Evolutionary conservation across 352 stramenopile species (phyloP).

Genomic region (Phytopythium delawarense): DNA sequence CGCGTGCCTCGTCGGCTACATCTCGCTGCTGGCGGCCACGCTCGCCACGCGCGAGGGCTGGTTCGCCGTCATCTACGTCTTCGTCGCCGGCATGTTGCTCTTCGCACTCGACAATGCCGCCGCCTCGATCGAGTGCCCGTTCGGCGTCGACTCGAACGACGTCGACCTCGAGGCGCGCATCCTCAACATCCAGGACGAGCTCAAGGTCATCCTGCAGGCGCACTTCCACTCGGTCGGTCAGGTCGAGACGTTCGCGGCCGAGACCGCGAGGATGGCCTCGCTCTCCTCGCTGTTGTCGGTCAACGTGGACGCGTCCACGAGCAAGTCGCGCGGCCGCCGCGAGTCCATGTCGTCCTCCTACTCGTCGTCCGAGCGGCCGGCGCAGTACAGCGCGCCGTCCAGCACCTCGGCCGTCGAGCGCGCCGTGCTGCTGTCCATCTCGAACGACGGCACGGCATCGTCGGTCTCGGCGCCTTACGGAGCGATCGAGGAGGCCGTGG

Average conservation of each 20-base stretch:
- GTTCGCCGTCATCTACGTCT: constrained; percentile 26
- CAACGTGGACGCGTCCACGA: constrained; percentile 23
- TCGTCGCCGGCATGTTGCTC: constrained; percentile 35
- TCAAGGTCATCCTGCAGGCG: constrained; percentile 46
- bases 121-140: constrained; percentile 46
- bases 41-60: constrained; percentile 15
- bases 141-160: constrained; percentile 30
- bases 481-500: constrained; percentile 28
- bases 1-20: constrained; percentile 33
- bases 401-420: constrained; percentile 32
- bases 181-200: constrained; percentile 46
- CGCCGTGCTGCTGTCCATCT: constrained; percentile 30
- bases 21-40: constrained; percentile 30
- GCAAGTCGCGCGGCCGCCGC: constrained; percentile 20
- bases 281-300: constrained; percentile 39
- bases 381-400: constrained; percentile 27
- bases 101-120: constrained; percentile 47
- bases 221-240: constrained; percentile 45
- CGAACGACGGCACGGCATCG: constrained; percentile 28
- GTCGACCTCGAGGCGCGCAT: constrained; percentile 41
- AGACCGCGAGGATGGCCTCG: constrained; percentile 40
- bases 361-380: constrained; percentile 33
- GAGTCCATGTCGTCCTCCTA: constrained; percentile 42
- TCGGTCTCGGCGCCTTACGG: constrained; percentile 31
- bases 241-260: constrained; percentile 30